phyloP scores from a whole-genome alignment of 352 stramenopile genomes.

The Phytopythium kandeliae region DNA sequence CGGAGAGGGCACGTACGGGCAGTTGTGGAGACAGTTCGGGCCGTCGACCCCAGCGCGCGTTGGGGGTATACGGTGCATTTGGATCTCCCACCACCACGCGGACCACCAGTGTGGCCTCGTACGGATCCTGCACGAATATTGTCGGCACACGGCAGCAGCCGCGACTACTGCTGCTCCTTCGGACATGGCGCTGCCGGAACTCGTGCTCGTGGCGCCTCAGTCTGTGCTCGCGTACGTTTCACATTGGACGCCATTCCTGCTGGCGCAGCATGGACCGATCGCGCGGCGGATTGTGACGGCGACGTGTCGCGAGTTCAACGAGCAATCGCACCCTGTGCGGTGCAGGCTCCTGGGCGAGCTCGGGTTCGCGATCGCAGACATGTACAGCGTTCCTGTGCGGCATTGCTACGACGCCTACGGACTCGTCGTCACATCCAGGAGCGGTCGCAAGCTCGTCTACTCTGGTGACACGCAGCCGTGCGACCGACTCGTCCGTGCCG shows the following conservation, averaged over 20 bases:
- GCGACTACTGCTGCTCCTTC: too few species aligned
- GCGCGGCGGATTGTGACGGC: constrained; percentile 23
- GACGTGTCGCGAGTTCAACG: constrained; percentile 55
- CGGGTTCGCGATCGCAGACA: constrained; percentile 16
- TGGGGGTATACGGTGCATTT: constrained; percentile 83
- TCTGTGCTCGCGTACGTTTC: constrained; percentile 53
- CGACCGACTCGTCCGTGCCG: constrained; percentile 42
- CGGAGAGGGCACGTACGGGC: constrained; percentile 93
- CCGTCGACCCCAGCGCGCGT: constrained; percentile 31
- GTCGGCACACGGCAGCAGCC: constrained; percentile 19
- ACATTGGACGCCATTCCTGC: constrained; percentile 33
- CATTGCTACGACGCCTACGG: constrained; percentile 82
- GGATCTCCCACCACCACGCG: constrained; percentile 96
- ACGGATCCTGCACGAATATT: constrained; percentile 78
- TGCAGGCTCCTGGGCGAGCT: constrained; percentile 25
- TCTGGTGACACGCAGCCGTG: constrained; percentile 93
- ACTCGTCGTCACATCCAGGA: constrained; percentile 45
- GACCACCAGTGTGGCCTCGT: constrained; percentile 96
- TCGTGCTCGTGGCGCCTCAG: constrained; percentile 48
- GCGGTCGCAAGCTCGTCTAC: constrained; percentile 78
- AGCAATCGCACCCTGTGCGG: constrained; percentile 17
- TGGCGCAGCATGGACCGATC: constrained; percentile 1
- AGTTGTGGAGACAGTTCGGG: constrained; percentile 78
- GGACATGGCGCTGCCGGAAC: neutral
- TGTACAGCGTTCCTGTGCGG: constrained; percentile 64